phyloP scores from a whole-genome alignment of 202 grass and related monocot genomes.

The Digitaria exilis region DNA sequence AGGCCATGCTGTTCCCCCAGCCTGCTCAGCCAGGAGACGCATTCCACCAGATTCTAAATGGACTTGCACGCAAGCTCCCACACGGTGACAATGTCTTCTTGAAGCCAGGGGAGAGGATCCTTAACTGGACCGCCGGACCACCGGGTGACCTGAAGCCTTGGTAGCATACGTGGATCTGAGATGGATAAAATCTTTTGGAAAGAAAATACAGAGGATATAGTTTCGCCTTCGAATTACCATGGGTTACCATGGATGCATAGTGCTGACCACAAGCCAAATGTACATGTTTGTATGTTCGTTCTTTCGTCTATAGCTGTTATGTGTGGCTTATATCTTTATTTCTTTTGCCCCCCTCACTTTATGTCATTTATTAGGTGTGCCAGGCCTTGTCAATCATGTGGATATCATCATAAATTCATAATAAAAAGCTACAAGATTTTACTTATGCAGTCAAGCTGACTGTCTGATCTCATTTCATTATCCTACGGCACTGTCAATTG shows the following conservation, averaged over 20 bases:
- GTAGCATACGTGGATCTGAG: constrained; percentile 43
- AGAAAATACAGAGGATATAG: constrained; percentile 15
- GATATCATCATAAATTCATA: constrained; percentile 47
- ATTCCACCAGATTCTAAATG: constrained; percentile 71
- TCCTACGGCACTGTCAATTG: neutral
- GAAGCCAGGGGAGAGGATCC: constrained; percentile 46
- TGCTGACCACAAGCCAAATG: constrained; percentile 64
- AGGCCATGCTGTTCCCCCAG: constrained; percentile 67
- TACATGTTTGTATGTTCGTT: constrained; percentile 46
- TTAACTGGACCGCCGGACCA: constrained; percentile 75
- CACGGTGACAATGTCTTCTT: constrained; percentile 51
- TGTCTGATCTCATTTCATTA: neutral
- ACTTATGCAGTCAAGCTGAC: neutral
- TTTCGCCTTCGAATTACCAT: constrained; percentile 23
- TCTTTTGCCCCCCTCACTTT: neutral
- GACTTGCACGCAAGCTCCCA: constrained; percentile 59
- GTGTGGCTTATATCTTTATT: constrained; percentile 34
- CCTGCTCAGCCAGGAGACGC: constrained; percentile 60
- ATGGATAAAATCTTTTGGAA: constrained; percentile 18
- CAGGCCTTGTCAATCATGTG: constrained; percentile 30
- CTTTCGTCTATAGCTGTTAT: constrained; percentile 39
- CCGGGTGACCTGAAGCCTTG: constrained; percentile 75
- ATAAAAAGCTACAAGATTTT: constrained; percentile 40
- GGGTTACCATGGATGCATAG: constrained; percentile 31
- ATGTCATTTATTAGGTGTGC: constrained; percentile 18